These are phyloP conservation scores for Pseudocercospora macadamiae DNA, from an alignment of 2,329 filamentous ascomycete species.

Conservation along the genomic window DNA sequence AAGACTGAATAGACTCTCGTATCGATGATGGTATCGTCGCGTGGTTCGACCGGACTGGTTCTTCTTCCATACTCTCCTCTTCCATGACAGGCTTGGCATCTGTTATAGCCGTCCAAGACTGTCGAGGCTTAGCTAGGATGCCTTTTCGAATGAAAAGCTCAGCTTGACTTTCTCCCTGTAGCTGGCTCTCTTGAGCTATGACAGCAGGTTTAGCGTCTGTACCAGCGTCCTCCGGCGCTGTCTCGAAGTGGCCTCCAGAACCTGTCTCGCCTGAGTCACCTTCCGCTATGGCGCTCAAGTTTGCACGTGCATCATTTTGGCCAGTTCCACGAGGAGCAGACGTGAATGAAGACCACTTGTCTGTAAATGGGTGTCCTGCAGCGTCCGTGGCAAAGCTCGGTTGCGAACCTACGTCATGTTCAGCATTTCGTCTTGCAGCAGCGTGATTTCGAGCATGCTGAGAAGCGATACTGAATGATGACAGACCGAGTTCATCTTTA, in stretches of 20 bases:
- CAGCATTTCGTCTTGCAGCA: neutral
- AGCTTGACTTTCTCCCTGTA: constrained; percentile 15
- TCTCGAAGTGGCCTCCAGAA: constrained; percentile 1
- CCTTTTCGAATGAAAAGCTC: constrained; percentile 16
- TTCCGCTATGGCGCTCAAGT: neutral
- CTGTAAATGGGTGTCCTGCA: neutral
- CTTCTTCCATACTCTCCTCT: neutral
- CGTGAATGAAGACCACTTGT: neutral
- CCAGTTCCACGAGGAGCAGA: neutral
- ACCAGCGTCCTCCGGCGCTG: neutral
- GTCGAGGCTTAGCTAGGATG: constrained; percentile 16
- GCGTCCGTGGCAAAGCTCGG: neutral
- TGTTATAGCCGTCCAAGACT: constrained; percentile 22
- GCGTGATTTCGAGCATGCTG: constrained; percentile 13
- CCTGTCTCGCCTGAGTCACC: neutral
- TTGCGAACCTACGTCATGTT: constrained; percentile 3
- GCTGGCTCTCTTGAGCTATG: neutral
- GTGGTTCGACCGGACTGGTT: neutral
- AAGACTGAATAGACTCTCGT: neutral
- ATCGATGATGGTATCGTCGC: neutral
- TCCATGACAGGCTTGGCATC: neutral
- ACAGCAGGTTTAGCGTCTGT: neutral
- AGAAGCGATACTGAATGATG: constrained; percentile 24
- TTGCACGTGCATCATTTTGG: neutral
- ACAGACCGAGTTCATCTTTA: constrained; percentile 26